Conservation (phyloP, 106 monocot species). For the Dendrobium catenatum region DNA sequence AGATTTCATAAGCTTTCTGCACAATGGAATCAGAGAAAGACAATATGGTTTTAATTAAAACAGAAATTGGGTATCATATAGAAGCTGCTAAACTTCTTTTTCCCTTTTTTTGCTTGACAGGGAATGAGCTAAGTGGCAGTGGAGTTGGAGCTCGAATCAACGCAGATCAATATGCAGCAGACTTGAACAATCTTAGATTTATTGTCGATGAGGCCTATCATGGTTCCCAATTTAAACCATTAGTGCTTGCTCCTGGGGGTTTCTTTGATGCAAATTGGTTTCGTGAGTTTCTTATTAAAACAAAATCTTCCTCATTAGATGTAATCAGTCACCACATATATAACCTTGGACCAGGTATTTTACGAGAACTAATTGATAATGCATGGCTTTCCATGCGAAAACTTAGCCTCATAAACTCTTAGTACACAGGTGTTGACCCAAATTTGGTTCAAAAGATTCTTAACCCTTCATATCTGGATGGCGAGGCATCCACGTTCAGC, state of each 20-base stretch:
- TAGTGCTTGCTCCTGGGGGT: constrained; percentile 71
- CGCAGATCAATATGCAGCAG: constrained; percentile 58
- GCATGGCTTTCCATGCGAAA: not conserved
- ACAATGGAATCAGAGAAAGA: not conserved
- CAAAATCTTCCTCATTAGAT: constrained; percentile 49
- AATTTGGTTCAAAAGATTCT: constrained; percentile 76
- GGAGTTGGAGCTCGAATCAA: constrained; percentile 62
- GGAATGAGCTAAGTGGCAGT: constrained; percentile 78
- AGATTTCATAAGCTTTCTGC: not conserved
- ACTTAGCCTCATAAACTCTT: no score
- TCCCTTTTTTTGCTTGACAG: constrained; percentile 13
- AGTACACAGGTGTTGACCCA: constrained; percentile 43
- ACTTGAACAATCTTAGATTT: constrained; percentile 42
- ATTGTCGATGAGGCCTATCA: constrained; percentile 47
- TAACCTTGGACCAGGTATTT: constrained; percentile 76
- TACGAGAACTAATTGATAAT: not conserved
- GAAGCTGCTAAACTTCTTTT: not conserved
- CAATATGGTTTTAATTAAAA: not conserved
- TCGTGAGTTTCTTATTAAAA: constrained; percentile 35
- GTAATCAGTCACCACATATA: constrained; percentile 94
- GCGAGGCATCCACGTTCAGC: constrained; percentile 46
- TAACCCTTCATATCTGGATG: constrained; percentile 66
- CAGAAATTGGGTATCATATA: not conserved
- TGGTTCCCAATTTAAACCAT: constrained; percentile 32
- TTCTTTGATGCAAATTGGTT: constrained; percentile 77